Evolutionary conservation across 2,329 filamentous ascomycete genomes (phyloP).

Genomic region (Lomentospora prolificans): DNA sequence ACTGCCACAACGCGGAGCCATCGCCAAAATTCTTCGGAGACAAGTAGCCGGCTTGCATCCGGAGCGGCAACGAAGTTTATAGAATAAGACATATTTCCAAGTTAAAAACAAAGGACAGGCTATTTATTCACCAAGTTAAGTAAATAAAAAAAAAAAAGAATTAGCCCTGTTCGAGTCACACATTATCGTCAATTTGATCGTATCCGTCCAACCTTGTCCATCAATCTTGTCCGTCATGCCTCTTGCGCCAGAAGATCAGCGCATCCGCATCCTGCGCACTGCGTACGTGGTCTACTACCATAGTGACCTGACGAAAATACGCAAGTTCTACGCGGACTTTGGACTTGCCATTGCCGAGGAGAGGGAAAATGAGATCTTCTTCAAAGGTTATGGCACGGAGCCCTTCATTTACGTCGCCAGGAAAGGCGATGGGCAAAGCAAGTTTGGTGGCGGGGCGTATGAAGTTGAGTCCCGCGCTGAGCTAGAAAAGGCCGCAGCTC

Average conservation of each 20-base stretch:
- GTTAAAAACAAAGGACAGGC: too few relatives aligned
- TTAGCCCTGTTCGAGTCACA: too few relatives aligned
- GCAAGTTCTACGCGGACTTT: slow-evolving; percentile 11
- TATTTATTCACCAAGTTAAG: too few relatives aligned
- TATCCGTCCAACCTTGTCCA: too few relatives aligned
- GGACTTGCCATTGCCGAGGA: slow-evolving; percentile 10
- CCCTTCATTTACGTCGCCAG: slow-evolving; percentile 11
- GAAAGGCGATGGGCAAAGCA: slow-evolving; percentile 1
- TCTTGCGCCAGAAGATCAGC: slow-evolving; percentile 5
- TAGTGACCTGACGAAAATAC: slow-evolving; percentile 10
- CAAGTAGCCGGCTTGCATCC: too few relatives aligned
- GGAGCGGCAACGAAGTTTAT: too few relatives aligned
- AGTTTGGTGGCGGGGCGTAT: slow-evolving; percentile 11
- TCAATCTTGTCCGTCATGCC: slow-evolving; percentile 1
- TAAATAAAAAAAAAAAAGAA: too few relatives aligned
- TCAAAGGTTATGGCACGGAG: slow-evolving; percentile 11
- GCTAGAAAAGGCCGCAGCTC: slow-evolving; percentile 7
- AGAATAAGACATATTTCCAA: too few relatives aligned
- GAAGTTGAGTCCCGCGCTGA: slow-evolving; percentile 10
- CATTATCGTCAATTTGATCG: too few relatives aligned
- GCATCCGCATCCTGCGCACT: slow-evolving; percentile 9
- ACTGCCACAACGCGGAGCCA: too few relatives aligned
- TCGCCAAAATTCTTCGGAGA: too few relatives aligned
- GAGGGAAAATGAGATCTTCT: slow-evolving; percentile 9
- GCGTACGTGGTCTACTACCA: slow-evolving; percentile 13